These are phyloP conservation scores for Aspergillus indologenus DNA, from an alignment of 495 filamentous ascomycete species.

Conservation along the genomic window DNA sequence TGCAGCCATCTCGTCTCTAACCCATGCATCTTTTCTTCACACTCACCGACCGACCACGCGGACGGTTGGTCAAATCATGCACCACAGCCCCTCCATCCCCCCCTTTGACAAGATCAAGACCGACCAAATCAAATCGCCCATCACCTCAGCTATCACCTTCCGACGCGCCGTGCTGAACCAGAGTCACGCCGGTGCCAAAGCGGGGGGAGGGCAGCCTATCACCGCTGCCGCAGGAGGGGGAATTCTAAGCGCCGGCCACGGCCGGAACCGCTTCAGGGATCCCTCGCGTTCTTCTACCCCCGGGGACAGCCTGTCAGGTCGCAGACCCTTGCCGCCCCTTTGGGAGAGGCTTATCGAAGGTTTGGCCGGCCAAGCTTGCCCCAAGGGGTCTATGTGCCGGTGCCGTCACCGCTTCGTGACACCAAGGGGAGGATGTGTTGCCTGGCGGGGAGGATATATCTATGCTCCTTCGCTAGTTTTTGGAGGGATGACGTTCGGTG, in stretches of 20 bases:
- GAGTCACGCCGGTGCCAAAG: constrained; percentile 12
- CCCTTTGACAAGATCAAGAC: constrained; percentile 1
- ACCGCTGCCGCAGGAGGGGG: constrained; percentile 14
- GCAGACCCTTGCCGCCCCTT: constrained; percentile 25
- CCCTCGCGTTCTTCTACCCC: constrained; percentile 22
- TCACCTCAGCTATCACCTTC: not conserved
- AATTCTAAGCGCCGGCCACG: constrained; percentile 25
- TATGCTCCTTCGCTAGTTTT: not conserved
- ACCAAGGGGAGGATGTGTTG: not conserved
- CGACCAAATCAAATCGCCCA: constrained; percentile 13
- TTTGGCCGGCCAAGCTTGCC: not conserved
- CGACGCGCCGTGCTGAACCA: constrained; percentile 12
- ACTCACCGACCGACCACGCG: not conserved
- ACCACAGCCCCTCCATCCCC: not conserved
- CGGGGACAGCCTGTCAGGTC: constrained; percentile 24
- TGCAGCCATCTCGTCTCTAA: not conserved
- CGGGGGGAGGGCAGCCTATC: constrained; percentile 16
- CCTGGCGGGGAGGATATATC: not conserved
- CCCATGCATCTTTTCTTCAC: not conserved
- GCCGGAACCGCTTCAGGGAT: constrained; percentile 18
- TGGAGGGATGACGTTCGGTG: too few relatives aligned
- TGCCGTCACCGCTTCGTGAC: not conserved
- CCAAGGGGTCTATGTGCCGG: too few relatives aligned
- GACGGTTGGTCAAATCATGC: constrained; percentile 4
- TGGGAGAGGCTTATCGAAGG: not conserved